Conservation (phyloP, 176 grass and related monocot genomes). For the Musa itinerans region DNA sequence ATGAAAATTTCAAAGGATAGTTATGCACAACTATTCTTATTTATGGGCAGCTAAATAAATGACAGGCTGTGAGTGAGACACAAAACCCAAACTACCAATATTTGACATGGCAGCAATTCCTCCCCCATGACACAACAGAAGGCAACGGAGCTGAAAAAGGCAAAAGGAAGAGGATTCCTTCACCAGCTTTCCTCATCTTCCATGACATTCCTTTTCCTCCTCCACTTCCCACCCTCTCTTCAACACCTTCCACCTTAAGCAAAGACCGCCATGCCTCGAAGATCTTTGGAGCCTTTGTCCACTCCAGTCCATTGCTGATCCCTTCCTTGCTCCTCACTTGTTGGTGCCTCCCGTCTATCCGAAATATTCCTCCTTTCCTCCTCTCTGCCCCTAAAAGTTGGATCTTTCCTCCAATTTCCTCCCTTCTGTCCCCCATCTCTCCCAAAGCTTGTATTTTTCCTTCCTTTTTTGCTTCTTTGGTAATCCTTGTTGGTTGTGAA, state of each 20-base stretch:
- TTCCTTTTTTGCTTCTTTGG: not conserved
- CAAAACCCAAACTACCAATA: constrained; percentile 1
- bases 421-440: not conserved
- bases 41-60: not conserved
- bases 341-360: not conserved
- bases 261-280: not conserved
- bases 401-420: not conserved
- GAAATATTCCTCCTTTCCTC: constrained; percentile 6
- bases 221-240: not conserved
- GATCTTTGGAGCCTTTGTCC: not conserved
- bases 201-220: not conserved
- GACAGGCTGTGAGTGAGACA: constrained; percentile 1
- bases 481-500: not conserved
- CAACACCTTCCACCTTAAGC: not conserved
- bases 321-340: not conserved
- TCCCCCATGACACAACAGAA: not conserved
- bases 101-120: not conserved
- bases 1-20: too few species aligned
- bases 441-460: constrained; percentile 5
- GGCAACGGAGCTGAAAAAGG: not conserved
- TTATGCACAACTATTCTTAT: not conserved
- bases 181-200: not conserved
- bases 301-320: not conserved
- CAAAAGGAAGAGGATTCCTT: not conserved
- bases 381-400: constrained; percentile 7